Evolutionary conservation across 192 early-diverging fungal genomes (phyloP).

Genomic region (Piromyces sp.): DNA sequence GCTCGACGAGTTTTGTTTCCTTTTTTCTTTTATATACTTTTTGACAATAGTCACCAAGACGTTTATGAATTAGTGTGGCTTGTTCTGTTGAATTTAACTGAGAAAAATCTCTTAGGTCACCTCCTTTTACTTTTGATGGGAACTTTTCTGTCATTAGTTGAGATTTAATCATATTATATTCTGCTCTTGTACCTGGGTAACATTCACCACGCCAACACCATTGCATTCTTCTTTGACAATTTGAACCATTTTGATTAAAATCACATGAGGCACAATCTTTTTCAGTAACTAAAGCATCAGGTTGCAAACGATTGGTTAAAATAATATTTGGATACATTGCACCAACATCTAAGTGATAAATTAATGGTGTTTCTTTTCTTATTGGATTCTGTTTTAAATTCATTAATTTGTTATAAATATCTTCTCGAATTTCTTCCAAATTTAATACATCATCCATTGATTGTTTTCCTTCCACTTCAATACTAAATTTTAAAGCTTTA

Average conservation of each 20-base stretch:
- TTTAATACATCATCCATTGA: constrained; percentile 64
- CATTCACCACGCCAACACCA: constrained; percentile 98
- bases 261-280: constrained; percentile 79
- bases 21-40: constrained; percentile 74
- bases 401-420: constrained; percentile 45
- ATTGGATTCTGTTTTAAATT: constrained; percentile 67
- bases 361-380: constrained; percentile 58
- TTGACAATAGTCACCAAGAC: constrained; percentile 66
- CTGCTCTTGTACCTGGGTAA: constrained; percentile 73
- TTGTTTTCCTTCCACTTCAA: constrained; percentile 63
- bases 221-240: constrained; percentile 80
- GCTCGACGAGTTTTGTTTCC: constrained; percentile 62
- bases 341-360: constrained; percentile 99
- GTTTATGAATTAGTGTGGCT: constrained; percentile 49
- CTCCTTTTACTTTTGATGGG: constrained; percentile 36
- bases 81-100: constrained; percentile 52
- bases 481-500: constrained; percentile 71
- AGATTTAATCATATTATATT: constrained; percentile 77
- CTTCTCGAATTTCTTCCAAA: constrained; percentile 58
- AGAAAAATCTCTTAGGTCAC: constrained; percentile 29
- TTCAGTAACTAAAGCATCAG: constrained; percentile 85
- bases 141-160: constrained; percentile 70
- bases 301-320: constrained; percentile 91
- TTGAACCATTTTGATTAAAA: constrained; percentile 71
- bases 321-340: constrained; percentile 99